Base-by-base conservation (phyloP, 2,329 filamentous ascomycete species). In the Aspergillus brasiliensis region DNA sequence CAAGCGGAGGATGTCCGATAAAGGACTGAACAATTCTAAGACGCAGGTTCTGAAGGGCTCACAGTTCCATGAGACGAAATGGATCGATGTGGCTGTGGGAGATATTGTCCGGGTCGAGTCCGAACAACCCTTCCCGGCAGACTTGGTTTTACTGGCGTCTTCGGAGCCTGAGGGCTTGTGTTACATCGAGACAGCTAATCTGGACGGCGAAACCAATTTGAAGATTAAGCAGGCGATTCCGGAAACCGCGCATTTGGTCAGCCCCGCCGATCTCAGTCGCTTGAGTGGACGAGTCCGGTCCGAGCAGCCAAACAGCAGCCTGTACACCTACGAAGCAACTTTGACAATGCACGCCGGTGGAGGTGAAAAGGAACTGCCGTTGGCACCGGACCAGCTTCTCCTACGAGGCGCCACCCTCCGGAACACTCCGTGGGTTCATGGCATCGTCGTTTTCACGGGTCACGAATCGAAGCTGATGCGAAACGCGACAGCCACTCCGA, bases 391-490 rank as follows among this genome's bases (percentile, higher is more conserved):
- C 73, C 95, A 99, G 76, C 84, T 99, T 42, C 83, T 99, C 17
- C 85, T 99, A 34, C 88, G 95, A 81, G 95, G 95, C 64, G 95
- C 95, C 21, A 98, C 93, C 1, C 82, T 99, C 58, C 87, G 95
- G 69, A 99, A 99, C 72, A 99, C 95, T 1, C 94, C 93, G 28
- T 99, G 95, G 94, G 88, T 98, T 51, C 92, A 99, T 74, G 95
- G 94, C 40, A 86, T 96, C 17, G 95, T 99, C 57, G 94, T 99
- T 15, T 99, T 98, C 71, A 97, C 92, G 2, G 95, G 95, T 54
- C 95, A 99, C 77, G 95, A 99, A 80, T 98, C 95, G 6, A 99
- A 99, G 78, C 84, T 99, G 64, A 98, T 99, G 95, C 89, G 95
- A 68, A 99, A 99, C 74, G 96, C 95, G 17, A 99, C 94, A 3